Conservation (phyloP, 768 basidiomycete species). For the Lactarius trivialis region DNA sequence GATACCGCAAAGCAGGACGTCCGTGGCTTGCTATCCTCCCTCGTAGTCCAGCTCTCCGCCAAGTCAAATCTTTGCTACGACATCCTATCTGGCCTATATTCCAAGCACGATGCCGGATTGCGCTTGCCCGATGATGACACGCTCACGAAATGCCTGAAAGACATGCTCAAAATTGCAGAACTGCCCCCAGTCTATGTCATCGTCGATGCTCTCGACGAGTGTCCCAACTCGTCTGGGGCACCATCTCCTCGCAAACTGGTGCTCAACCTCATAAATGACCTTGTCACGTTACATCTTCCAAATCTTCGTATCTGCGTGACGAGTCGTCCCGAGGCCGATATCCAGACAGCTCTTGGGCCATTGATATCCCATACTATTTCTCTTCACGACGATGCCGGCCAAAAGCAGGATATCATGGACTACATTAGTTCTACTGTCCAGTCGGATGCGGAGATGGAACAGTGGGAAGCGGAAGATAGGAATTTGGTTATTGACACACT, state of each 20-base stretch:
- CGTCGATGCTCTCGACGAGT: slow-evolving; percentile 7
- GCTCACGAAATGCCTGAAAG: background rate
- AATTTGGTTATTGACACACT: background rate
- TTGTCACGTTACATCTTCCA: background rate
- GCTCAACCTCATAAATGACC: background rate
- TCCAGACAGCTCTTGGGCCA: background rate
- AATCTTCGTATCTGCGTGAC: background rate
- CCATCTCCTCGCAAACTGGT: background rate
- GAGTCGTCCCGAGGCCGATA: slow-evolving; percentile 2
- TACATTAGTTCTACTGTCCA: background rate
- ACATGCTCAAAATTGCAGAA: background rate
- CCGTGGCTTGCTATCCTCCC: slow-evolving; percentile 2
- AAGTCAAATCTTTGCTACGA: slow-evolving; percentile 2
- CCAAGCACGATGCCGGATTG: background rate
- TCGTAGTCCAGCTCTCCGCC: background rate
- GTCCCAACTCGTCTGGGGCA: background rate
- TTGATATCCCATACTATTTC: background rate
- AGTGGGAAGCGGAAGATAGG: background rate
- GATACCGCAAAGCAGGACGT: slow-evolving; percentile 3
- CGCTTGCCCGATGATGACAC: background rate
- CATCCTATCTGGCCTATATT: background rate
- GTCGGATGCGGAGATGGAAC: background rate
- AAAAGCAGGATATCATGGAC: background rate
- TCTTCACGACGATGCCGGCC: background rate
- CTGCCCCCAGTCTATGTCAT: background rate